phyloP scores from a whole-genome alignment of 1,284 basidiomycete species.

The Marasmius fiardii region DNA sequence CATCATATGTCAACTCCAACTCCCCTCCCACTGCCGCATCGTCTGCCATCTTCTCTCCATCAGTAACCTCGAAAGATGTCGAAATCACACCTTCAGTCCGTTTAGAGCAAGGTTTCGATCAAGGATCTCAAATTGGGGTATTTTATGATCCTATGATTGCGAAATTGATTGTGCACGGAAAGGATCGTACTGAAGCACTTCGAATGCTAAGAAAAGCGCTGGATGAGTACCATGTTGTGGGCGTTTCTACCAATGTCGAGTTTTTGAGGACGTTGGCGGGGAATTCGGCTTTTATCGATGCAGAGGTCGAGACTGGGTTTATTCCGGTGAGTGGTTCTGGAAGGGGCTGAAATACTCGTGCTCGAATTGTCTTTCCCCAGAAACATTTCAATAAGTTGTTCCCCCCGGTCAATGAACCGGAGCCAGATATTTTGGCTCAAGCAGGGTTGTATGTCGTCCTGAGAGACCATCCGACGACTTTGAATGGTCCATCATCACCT shows the following conservation, averaged over 20 bases:
- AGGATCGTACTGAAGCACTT: slow-evolving; percentile 84
- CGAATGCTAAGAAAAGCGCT: slow-evolving; percentile 77
- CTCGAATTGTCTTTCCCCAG: slow-evolving; percentile 32
- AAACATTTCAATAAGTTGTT: slow-evolving; percentile 81
- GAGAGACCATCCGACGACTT: slow-evolving; percentile 47
- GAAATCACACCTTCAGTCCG: slow-evolving; percentile 63
- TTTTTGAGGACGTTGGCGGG: slow-evolving; percentile 80
- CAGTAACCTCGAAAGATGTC: slow-evolving; percentile 34
- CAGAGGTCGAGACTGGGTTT: slow-evolving; percentile 92
- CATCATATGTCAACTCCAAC: slow-evolving; percentile 25
- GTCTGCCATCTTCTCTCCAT: slow-evolving; percentile 29
- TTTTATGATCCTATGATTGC: slow-evolving; percentile 96
- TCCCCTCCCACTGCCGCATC: slow-evolving; percentile 22
- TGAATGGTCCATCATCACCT: slow-evolving; percentile 40
- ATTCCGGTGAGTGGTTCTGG: slow-evolving; percentile 57
- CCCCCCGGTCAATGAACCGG: slow-evolving; percentile 55
- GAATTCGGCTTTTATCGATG: slow-evolving; percentile 74
- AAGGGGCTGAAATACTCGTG: no score
- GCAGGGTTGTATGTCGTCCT: slow-evolving; percentile 76
- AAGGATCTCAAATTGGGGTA: slow-evolving; percentile 86
- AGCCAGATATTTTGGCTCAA: slow-evolving; percentile 66
- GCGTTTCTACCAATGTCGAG: slow-evolving; percentile 89
- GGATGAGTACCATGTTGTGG: slow-evolving; percentile 88
- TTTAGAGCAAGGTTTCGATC: slow-evolving; percentile 88
- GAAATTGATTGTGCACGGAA: slow-evolving; percentile 88